Conservation (phyloP, 257 asterid genomes). For the Anisodus acutangulus region DNA sequence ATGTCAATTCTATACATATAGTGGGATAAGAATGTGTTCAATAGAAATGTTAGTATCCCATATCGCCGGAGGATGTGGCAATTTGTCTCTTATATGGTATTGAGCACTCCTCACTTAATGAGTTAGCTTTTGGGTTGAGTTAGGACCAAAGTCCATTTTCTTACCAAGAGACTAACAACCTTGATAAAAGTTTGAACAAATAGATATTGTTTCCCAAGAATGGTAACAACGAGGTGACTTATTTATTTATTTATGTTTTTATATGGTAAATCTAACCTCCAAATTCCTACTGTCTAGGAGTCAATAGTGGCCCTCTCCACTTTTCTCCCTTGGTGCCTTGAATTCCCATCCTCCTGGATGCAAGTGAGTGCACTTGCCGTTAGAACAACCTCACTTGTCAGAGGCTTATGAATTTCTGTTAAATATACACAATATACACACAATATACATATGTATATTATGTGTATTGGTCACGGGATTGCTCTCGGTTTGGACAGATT, state of each 20-base stretch:
- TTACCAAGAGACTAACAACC: background rate
- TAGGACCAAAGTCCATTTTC: too few relatives aligned
- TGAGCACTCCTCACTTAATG: too few relatives aligned
- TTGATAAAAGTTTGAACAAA: background rate
- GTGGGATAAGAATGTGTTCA: background rate
- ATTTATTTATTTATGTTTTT: too few relatives aligned
- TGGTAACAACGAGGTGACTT: background rate
- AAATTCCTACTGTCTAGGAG: background rate
- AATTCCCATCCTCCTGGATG: background rate
- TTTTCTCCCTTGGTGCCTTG: background rate
- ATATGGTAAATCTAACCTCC: background rate
- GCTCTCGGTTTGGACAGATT: too few relatives aligned
- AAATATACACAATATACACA: too few relatives aligned
- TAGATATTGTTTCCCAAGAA: background rate
- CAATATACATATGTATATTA: too few relatives aligned
- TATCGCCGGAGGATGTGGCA: too few relatives aligned
- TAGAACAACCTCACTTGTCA: background rate
- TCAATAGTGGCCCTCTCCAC: too few relatives aligned
- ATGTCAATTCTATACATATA: background rate
- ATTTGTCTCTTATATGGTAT: too few relatives aligned
- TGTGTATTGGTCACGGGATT: too few relatives aligned
- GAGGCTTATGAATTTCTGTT: background rate
- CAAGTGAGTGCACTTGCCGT: background rate
- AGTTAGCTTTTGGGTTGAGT: too few relatives aligned
- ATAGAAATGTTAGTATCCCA: background rate